Percentiles rank a stretch among this genome's conserved stretches.
Evolutionary conservation across 768 basidiomycete species (phyloP).

Genomic region (Rickenella mellea): DNA sequence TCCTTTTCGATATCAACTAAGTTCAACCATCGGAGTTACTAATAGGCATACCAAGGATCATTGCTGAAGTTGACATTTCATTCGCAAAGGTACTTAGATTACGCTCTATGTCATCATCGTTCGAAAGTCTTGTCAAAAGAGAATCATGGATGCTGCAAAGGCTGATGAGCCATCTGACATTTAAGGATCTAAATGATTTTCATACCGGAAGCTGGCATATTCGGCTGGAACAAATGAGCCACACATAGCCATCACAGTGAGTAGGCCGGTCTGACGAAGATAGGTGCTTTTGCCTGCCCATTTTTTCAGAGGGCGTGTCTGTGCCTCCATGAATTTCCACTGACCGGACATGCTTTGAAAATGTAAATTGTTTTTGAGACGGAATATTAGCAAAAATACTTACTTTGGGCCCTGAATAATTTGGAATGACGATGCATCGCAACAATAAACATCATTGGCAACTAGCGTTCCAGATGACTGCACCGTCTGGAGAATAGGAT

Average conservation of each 20-base stretch:
- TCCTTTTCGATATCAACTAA: constrained; percentile 28
- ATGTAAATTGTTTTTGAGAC: not conserved
- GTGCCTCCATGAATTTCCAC: not conserved
- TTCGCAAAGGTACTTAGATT: constrained; percentile 89
- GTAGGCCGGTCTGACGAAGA: constrained; percentile 75
- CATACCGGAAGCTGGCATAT: constrained; percentile 80
- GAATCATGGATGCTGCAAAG: constrained; percentile 63
- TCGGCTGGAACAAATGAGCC: constrained; percentile 91
- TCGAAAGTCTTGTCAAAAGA: constrained; percentile 79
- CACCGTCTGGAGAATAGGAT: constrained; percentile 76
- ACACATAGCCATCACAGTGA: constrained; percentile 81
- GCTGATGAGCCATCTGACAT: not conserved
- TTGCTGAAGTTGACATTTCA: constrained; percentile 88
- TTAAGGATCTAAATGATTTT: not conserved
- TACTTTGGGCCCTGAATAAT: constrained; percentile 89
- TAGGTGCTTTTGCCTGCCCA: constrained; percentile 83
- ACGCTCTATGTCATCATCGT: constrained; percentile 88
- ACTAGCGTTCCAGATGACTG: constrained; percentile 63
- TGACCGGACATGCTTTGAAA: constrained; percentile 54
- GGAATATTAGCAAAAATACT: constrained; percentile 18
- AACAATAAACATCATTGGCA: constrained; percentile 87
- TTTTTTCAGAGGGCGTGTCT: not conserved
- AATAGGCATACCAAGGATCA: constrained; percentile 63
- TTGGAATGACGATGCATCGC: constrained; percentile 78
- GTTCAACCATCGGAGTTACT: not conserved